Conservation (phyloP, 257 asterid genomes). For the Solanum commersonii region DNA sequence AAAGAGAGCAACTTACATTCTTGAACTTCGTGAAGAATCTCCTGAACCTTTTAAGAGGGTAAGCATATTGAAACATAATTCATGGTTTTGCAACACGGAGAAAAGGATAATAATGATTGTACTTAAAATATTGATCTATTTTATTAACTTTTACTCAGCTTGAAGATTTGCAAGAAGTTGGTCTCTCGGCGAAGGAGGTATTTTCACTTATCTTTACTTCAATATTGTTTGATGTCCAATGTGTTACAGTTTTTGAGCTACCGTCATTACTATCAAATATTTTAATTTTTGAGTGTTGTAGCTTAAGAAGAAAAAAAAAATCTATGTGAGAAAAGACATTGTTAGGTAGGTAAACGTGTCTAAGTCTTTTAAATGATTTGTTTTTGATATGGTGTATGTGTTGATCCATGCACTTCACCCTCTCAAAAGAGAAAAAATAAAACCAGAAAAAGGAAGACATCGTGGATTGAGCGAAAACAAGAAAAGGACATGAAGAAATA, state of each 20-base stretch:
- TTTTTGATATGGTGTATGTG: not conserved
- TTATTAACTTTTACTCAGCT: conserved; percentile 30
- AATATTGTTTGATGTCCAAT: not conserved
- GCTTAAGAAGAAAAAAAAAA: not conserved
- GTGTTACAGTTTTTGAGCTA: not conserved
- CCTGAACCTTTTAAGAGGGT: conserved; percentile 76
- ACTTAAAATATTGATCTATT: not conserved
- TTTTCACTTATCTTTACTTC: not conserved
- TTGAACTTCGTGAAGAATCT: conserved; percentile 64
- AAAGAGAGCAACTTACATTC: conserved; percentile 65
- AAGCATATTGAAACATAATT: conserved; percentile 11
- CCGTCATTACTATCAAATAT: not conserved
- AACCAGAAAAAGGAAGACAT: not conserved
- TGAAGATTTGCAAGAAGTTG: conserved; percentile 68
- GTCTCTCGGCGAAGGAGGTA: conserved; percentile 83
- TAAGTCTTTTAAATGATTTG: not conserved
- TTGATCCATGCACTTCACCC: not conserved
- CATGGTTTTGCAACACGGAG: not conserved
- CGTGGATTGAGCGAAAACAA: not conserved
- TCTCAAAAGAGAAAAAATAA: not conserved
- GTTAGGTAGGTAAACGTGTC: not conserved
- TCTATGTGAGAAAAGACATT: not conserved
- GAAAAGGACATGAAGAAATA: not conserved
- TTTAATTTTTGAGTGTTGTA: not conserved
- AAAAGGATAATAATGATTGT: not conserved